Evolutionary conservation across 2,329 filamentous ascomycete species (phyloP).

Genomic region (Didymella pomorum): DNA sequence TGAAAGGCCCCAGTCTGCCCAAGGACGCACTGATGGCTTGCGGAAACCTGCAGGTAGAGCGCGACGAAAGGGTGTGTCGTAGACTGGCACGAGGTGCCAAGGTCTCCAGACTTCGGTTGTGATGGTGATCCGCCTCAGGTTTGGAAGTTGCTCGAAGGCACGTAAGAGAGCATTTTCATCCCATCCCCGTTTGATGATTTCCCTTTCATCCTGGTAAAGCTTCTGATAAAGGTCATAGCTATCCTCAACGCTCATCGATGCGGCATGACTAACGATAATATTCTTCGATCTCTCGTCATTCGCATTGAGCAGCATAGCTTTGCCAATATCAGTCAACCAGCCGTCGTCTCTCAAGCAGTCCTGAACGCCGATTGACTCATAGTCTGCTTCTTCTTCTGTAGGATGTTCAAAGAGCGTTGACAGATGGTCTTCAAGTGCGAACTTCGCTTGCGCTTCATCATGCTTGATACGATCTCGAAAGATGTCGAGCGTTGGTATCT

Average conservation of each 20-base stretch:
- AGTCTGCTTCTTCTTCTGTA: slow-evolving; percentile 1
- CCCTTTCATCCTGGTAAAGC: slow-evolving; percentile 46
- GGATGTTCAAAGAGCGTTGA: neutral
- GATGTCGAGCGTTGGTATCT: slow-evolving; percentile 24
- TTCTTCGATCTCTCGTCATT: slow-evolving; percentile 25
- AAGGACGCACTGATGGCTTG: slow-evolving; percentile 50
- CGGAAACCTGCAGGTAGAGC: slow-evolving; percentile 52
- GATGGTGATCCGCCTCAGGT: slow-evolving; percentile 49
- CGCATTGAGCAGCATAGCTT: slow-evolving; percentile 25
- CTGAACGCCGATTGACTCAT: slow-evolving; percentile 4
- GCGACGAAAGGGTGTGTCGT: slow-evolving; percentile 56
- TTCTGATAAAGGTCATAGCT: slow-evolving; percentile 42
- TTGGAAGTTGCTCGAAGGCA: slow-evolving; percentile 48
- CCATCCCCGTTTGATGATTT: slow-evolving; percentile 34
- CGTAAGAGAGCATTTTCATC: slow-evolving; percentile 48
- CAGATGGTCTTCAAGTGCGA: slow-evolving; percentile 2
- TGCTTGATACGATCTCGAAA: slow-evolving; percentile 10
- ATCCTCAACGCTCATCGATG: slow-evolving; percentile 33
- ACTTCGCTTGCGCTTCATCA: slow-evolving; percentile 1
- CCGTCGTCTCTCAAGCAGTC: slow-evolving; percentile 4
- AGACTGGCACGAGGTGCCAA: slow-evolving; percentile 47
- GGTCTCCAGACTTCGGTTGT: slow-evolving; percentile 53
- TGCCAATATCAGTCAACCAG: slow-evolving; percentile 26
- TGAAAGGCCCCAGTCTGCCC: slow-evolving; percentile 34
- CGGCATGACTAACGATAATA: slow-evolving; percentile 24